These are phyloP conservation scores for Batkoa obscura DNA, from an alignment of 371 early-diverging fungal genomes.

Conservation along the genomic window DNA sequence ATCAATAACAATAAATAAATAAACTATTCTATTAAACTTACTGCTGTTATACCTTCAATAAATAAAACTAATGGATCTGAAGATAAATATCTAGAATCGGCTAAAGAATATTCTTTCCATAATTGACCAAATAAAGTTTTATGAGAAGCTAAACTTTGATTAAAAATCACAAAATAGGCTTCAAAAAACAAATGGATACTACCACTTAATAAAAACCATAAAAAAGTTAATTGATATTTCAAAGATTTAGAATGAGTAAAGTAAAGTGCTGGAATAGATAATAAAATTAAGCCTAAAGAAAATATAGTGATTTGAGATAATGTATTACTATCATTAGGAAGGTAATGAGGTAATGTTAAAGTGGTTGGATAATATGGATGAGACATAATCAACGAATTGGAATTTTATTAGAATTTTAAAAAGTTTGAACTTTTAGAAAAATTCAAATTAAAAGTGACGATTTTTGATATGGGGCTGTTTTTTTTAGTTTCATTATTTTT, in stretches of 20 bases:
- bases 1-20: background rate
- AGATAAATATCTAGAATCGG: slow-evolving; percentile 71
- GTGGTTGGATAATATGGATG: background rate
- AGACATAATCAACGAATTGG: no score
- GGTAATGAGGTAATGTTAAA: background rate
- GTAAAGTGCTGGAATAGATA: background rate
- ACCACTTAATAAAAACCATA: slow-evolving; percentile 60
- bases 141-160: slow-evolving; percentile 36
- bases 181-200: slow-evolving; percentile 74
- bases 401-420: no score
- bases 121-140: slow-evolving; percentile 41
- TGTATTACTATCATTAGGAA: background rate
- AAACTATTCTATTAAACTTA: slow-evolving; percentile 15
- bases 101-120: slow-evolving; percentile 82
- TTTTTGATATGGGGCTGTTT: no score
- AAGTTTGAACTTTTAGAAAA: no score
- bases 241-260: background rate
- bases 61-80: slow-evolving; percentile 53
- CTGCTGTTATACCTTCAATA: slow-evolving; percentile 72
- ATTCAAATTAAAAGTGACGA: no score
- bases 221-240: background rate
- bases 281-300: background rate
- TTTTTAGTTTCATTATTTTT: no score
- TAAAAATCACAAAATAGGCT: slow-evolving; percentile 56
- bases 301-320: no score